phyloP scores from a whole-genome alignment of 495 filamentous ascomycete genomes.

The Penicillium paradoxum region DNA sequence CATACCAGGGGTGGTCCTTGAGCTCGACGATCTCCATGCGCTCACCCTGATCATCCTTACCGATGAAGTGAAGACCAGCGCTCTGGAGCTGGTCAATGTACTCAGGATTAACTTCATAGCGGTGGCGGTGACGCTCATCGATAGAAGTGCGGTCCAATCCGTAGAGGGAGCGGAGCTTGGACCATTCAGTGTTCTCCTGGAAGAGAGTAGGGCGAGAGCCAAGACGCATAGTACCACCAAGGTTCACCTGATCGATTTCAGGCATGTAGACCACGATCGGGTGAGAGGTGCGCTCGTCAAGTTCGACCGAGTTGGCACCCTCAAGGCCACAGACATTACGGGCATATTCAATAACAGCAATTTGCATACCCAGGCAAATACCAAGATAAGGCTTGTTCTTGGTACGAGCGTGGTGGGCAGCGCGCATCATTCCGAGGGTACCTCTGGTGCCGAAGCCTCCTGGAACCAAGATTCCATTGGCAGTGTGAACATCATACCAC shows the following conservation, averaged over 20 bases:
- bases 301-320: conserved; percentile 62
- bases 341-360: conserved; percentile 89
- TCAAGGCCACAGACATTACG: conserved; percentile 60
- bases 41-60: conserved; percentile 76
- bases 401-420: conserved; percentile 76
- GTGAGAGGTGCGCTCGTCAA: conserved; percentile 51
- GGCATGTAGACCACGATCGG: conserved; percentile 86
- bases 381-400: conserved; percentile 80
- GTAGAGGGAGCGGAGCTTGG: conserved; percentile 70
- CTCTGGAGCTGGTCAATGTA: conserved; percentile 31
- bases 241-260: conserved; percentile 64
- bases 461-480: conserved; percentile 52
- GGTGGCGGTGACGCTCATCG: conserved; percentile 45
- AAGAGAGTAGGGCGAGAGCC: conserved; percentile 71
- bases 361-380: conserved; percentile 92
- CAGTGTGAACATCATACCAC: conserved; percentile 74
- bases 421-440: conserved; percentile 82
- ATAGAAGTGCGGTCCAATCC: conserved; percentile 39
- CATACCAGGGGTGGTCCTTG: conserved; percentile 84
- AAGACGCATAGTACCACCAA: conserved; percentile 93
- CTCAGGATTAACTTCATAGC: conserved; percentile 43
- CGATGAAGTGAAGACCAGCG: conserved; percentile 41
- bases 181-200: conserved; percentile 76
- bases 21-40: conserved; percentile 92
- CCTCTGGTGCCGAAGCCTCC: conserved; percentile 85